Evolutionary conservation across 2,329 filamentous ascomycete genomes (phyloP), one percentile per base, ranked within the genome.

Genomic region (Diaporthe sp.): DNA sequence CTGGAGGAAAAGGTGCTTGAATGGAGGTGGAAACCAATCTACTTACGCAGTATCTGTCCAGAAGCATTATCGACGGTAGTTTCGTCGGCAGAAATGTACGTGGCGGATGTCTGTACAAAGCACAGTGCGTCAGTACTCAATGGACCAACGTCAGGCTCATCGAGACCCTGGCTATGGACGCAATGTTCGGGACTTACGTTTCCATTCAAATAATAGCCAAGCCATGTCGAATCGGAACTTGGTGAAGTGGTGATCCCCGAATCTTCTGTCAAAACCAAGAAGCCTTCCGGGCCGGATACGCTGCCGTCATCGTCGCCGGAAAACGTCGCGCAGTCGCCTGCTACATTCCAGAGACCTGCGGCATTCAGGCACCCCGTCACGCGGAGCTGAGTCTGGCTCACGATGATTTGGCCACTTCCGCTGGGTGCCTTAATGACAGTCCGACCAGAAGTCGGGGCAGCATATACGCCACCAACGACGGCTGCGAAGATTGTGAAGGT

Each of bases 341-440:
- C 64, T 15, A 67, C 33, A 15, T 52, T 67, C 64, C 64, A 67
- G 5, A 67, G 33, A 3, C 64, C 64, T 10, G 35, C 3, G 22
- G 45, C 64, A 35, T 67, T 40, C 15, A 67, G 45, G n/a, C 64
- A 67, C 40, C 64, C 64, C 13, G 45, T 67, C 30, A 67, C 64
- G 6, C 64, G 64, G 64, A 67, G 64, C 64, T 67, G 64, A 12
- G 64, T 67, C 33, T 67, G 64, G 45, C 64, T 67, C 22, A 67
- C 64, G 33, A 67, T 52, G 45, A 67, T 67, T 25, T 67, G 64
- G 4, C 64, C 64, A 50, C 22, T 38, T 25, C 64, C 64, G 9
- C 15, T 35, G 2, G 28, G 45, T 40, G 64, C 30, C 38, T 25
- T 15, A 28, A 67, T 67, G 45, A 17, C 30, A 33, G 64, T 67